Evolutionary conservation across 1,139 yeast species (phyloP).

Genomic region (Yamadazyma atmosphaerica): DNA sequence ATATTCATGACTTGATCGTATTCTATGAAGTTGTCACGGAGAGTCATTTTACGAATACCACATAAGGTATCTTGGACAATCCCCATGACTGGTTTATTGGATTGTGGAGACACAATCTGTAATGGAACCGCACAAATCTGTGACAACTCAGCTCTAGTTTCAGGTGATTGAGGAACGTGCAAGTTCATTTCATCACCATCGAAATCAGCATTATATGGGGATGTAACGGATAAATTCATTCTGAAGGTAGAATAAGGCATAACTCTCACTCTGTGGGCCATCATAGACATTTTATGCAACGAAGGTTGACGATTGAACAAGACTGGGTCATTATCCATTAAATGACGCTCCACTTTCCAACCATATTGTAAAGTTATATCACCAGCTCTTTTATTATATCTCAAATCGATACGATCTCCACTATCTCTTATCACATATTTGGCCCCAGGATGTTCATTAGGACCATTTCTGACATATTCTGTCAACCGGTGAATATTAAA

Average conservation of each 20-base stretch:
- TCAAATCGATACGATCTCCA: constrained; percentile 96
- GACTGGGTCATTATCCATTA: constrained; percentile 96
- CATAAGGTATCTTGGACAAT: constrained; percentile 98
- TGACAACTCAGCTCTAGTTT: constrained; percentile 93
- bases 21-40: constrained; percentile 84
- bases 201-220: constrained; percentile 99
- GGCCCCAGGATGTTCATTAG: constrained; percentile 99
- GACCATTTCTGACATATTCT: constrained; percentile 94
- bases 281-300: constrained; percentile 98
- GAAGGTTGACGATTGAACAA: constrained; percentile 99
- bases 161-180: constrained; percentile 98
- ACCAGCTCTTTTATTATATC: constrained; percentile 97
- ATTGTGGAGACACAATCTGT: constrained; percentile 97
- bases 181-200: constrained; percentile 99
- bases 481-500: constrained; percentile 92
- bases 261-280: constrained; percentile 99
- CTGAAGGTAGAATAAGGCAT: constrained; percentile 99
- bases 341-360: constrained; percentile 98
- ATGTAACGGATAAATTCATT: constrained; percentile 91
- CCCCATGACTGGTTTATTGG: constrained; percentile 99
- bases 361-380: constrained; percentile 97
- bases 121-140: constrained; percentile 96
- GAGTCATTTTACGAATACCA: constrained; percentile 94
- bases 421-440: constrained; percentile 97
- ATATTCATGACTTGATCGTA: constrained; percentile 95